Evolutionary conservation across 257 asterid species (phyloP).

Genomic region (Echium plantagineum): DNA sequence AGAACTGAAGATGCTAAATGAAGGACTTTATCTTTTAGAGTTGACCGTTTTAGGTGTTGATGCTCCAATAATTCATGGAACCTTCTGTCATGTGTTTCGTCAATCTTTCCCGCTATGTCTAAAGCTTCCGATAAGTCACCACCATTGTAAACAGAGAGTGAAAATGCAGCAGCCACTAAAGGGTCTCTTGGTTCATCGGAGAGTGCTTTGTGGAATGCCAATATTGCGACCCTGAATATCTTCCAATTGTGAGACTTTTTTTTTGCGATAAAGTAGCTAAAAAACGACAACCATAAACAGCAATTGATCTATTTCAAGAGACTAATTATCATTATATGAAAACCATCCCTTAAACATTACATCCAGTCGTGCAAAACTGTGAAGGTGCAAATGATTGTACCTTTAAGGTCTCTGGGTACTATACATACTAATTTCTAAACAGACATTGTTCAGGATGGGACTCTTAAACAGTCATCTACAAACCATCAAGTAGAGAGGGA

Average conservation of each 20-base stretch:
- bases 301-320: background rate
- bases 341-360: no score
- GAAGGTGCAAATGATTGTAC: no score
- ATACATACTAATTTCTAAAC: no score
- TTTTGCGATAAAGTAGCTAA: conserved; percentile 1
- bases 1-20: conserved; percentile 50
- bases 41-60: conserved; percentile 20
- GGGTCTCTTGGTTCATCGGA: conserved; percentile 64
- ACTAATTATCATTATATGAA: background rate
- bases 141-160: conserved; percentile 74
- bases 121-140: conserved; percentile 73
- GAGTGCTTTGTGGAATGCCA: conserved; percentile 80
- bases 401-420: no score
- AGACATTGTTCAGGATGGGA: no score
- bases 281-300: conserved; percentile 1
- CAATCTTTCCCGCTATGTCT: conserved; percentile 44
- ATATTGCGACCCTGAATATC: conserved; percentile 62
- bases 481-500: no score
- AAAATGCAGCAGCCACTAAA: conserved; percentile 55
- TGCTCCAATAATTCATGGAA: conserved; percentile 51
- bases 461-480: no score
- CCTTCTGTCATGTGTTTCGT: conserved; percentile 35
- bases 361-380: no score
- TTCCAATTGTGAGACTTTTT: conserved; percentile 8
- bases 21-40: conserved; percentile 33